Base-by-base conservation (phyloP, 2,329 filamentous ascomycete species). In the Pyricularia pennisetigena region DNA sequence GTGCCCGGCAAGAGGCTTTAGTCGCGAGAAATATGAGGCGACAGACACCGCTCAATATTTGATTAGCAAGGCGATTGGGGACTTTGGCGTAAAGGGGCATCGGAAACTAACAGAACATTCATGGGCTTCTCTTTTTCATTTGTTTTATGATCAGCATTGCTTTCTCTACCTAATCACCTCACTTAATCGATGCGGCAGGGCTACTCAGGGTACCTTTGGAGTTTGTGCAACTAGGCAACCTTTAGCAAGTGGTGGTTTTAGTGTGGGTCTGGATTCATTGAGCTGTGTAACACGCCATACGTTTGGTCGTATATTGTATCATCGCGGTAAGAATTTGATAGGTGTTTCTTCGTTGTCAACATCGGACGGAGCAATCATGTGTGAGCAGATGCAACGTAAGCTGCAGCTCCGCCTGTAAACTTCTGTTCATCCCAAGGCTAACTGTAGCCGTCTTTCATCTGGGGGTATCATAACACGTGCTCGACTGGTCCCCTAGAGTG, bases 1-100 rank as follows among this genome's bases (percentile, higher is more conserved):
- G 95, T 99, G 4, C 95, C 95, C 1, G 94, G 95, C 68, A 96
- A 91, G 77, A 84, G 91, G 70, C 83, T 96, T 63, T 95, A 76
- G 28, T 62, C 59, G 26, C 59, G 24, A 62, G 24, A 62, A 28
- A 62, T 20, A 16, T 5, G 8, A 14, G 57, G 24, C 14, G 24
- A 26, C 59, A 54, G 20, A 54, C n/a, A n/a, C 41, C 41, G 20
- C 41, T 54, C 20, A n/a, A 24, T 6, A 16, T 14, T 61, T 24
- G 1, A 61, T 28, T 28, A 28, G 64, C 35, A 66, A 32, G 64
- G 64, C 64, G 64, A 66, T 57, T 66, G 20, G 65, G 32, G n/a
- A 57, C 28, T 57, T 28, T 57, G 65, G 65, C 65, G 41, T 62
- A 62, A 62, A 54, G 14, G 59, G 59, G 59, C 24, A 62, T 62